These are phyloP conservation scores for Noccaea caerulescens DNA, from an alignment of 345 rosid genomes.

Conservation along the genomic window DNA sequence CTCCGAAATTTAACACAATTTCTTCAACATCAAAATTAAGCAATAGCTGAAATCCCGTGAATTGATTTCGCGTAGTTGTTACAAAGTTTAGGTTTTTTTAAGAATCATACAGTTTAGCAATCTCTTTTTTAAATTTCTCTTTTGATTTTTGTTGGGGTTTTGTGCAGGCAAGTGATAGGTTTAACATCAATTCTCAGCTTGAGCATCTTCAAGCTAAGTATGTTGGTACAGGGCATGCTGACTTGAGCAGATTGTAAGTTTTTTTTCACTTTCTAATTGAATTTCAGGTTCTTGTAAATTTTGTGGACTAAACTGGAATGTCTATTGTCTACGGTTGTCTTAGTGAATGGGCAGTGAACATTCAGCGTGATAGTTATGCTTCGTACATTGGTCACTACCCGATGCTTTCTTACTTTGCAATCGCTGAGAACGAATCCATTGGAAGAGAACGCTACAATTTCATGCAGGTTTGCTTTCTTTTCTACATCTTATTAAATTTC, in stretches of 20 bases:
- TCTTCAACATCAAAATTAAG: too few relatives aligned
- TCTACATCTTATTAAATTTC: too few relatives aligned
- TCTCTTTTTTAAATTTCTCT: not conserved
- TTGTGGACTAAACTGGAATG: not conserved
- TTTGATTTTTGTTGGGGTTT: not conserved
- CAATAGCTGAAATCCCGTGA: too few relatives aligned
- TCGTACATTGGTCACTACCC: constrained; percentile 91
- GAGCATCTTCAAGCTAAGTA: constrained; percentile 99
- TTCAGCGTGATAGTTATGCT: constrained; percentile 90
- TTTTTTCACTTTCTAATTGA: not conserved
- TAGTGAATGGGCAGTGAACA: constrained; percentile 96
- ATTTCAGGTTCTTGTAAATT: too few relatives aligned
- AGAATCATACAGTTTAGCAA: not conserved
- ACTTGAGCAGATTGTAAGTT: constrained; percentile 87
- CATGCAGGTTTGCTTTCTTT: constrained; percentile 64
- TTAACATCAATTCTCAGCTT: constrained; percentile 96
- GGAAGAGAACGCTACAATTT: constrained; percentile 93
- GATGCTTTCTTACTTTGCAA: constrained; percentile 77
- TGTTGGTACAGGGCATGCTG: constrained; percentile 96
- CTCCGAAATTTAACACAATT: too few relatives aligned
- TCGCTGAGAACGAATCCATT: constrained; percentile 90
- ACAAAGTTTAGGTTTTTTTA: constrained; percentile 4
- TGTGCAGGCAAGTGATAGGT: constrained; percentile 95
- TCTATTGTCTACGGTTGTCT: not conserved
- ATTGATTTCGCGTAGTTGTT: not conserved